Base-by-base conservation (phyloP, 768 basidiomycete species). In the Cubamyces lactineus region DNA sequence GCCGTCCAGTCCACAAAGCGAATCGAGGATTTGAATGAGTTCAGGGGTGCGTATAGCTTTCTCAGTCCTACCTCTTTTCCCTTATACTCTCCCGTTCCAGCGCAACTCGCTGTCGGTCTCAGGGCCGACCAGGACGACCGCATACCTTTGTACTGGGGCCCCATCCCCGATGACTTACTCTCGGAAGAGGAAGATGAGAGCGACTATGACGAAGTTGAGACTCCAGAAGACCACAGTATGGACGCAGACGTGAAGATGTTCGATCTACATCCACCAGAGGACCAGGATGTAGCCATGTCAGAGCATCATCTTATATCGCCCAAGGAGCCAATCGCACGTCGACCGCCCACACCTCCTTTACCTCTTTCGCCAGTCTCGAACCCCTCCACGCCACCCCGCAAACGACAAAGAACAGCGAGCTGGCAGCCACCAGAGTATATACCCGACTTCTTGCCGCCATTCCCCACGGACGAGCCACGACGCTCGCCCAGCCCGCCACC, bases 1-100 rank as follows among this genome's bases (percentile, higher is more conserved):
- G 84, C 86, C 6, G 73, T 83, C 5, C 84, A 86, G 70, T 85
- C 86, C 5, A 78, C 78, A 43, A 79, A 87, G 67, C 79, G 90
- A 67, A 78, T 85, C 12, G 90, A 92, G 71, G 91, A 92, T 70
- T 74, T 93, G 70, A 77, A 80, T 54, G 91, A 91, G 71, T 82
- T 90, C 72, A 86, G 81, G 79, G 84, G 89, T 87, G 76, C 65
- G 69, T 71, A 58, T 53, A 3, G 5, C 4, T 28, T 26, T 56
- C 51, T 59, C 63, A 64, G 65, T 63, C 53, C 40, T 51, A 52
- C 52, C 53, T 61, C 41, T 64, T 67, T 66, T 65, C 59, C 68
- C 65, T 74, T 62, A 68, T 51, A 11, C 67, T 50, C 63, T 45
- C 47, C 43, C 50, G 56, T 8, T 38, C 17, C 64, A 89, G 91